Base-by-base conservation (phyloP, 2,329 filamentous ascomycete genomes). In the Macroventuria anomochaeta region DNA sequence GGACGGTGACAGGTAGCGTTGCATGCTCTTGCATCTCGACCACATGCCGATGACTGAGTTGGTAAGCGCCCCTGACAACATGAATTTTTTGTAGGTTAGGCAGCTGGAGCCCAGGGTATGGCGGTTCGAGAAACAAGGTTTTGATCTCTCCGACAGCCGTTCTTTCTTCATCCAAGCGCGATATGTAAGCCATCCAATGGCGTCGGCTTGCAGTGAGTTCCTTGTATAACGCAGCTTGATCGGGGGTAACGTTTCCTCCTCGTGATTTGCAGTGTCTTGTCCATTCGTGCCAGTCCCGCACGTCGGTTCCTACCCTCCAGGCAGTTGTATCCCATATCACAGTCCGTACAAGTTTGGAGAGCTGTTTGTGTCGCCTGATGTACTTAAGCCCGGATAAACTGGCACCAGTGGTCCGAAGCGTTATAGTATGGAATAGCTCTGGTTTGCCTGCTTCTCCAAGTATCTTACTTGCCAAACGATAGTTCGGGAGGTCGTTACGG, bases 271-370 rank as follows among this genome's bases (percentile, higher is more conserved):
- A 60, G 18, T 59, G 49, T 5, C 5, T 10, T 13, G 39, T 29
- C 61, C 61, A 64, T 26, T 57, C 55, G 13, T 47, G 28, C 20
- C 52, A 40, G 31, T 52, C 46, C 21, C 34, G 48, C 2, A 61
- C 47, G 2, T 17, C 5, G 4, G 29, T 10, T 0, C 46, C 52
- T 38, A 60, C 48, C 6, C 34, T 54, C 55, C 51, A 62, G 0
- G 20, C 5, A 20, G 53, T 61, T 21, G 38, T 28, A n/a, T 64
- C 61, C 53, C 55, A 54, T 13, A 57, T 36, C 6, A 63, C 17
- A n/a, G 52, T 49, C 7, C 47, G 43, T 2, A 61, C 58, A 21
- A 37, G 32, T 21, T 25, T 51, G n/a, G 46, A 49, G 11, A 62
- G 41, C 15, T 55, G 33, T 3, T 49, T 28, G 36, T 38, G 29